Percentiles rank a stretch among this genome's conserved stretches.
These are phyloP conservation scores for Hypomontagnella monticulosa DNA, from an alignment of 495 filamentous ascomycete species.

Conservation along the genomic window DNA sequence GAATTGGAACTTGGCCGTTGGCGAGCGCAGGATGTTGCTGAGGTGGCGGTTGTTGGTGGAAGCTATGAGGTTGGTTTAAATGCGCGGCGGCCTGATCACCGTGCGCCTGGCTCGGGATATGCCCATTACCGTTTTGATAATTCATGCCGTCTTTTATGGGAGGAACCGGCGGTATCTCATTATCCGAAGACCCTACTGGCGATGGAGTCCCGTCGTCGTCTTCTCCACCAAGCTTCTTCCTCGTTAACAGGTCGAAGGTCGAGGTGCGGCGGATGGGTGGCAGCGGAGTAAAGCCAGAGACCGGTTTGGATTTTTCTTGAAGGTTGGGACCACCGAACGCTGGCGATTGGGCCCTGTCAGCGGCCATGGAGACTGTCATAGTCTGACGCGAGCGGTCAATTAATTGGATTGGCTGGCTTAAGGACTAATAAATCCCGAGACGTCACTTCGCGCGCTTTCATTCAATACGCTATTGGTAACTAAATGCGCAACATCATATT, in stretches of 20 bases:
- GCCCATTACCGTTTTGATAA: conserved; percentile 39
- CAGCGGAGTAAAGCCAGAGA: conserved; percentile 54
- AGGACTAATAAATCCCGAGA: conserved; percentile 29
- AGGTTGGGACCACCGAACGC: conserved; percentile 36
- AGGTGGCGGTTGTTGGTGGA: conserved; percentile 25
- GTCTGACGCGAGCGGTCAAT: conserved; percentile 24
- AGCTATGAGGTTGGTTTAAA: conserved; percentile 31
- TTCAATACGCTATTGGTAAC: conserved; percentile 42
- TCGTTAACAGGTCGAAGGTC: conserved; percentile 56
- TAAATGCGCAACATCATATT: conserved; percentile 41
- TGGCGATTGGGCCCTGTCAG: conserved; percentile 47
- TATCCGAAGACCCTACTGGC: conserved; percentile 41
- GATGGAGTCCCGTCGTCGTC: conserved; percentile 40
- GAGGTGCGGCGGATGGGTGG: conserved; percentile 64
- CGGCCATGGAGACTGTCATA: conserved; percentile 47
- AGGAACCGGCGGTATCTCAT: conserved; percentile 34
- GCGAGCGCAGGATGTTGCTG: conserved; percentile 29
- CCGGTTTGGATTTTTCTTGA: conserved; percentile 14
- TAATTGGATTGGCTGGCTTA: conserved; percentile 17
- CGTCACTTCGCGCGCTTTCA: conserved; percentile 49
- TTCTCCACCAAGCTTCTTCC: conserved; percentile 34
- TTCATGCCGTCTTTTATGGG: conserved; percentile 21
- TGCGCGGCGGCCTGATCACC: background rate
- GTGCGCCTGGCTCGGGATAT: conserved; percentile 29
- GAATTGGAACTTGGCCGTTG: conserved; percentile 25